A percentile compares a stretch with the other conserved stretches of the same genome.
Evolutionary conservation across 495 filamentous ascomycete genomes (phyloP).

Genomic region (Apiosordaria backusii): DNA sequence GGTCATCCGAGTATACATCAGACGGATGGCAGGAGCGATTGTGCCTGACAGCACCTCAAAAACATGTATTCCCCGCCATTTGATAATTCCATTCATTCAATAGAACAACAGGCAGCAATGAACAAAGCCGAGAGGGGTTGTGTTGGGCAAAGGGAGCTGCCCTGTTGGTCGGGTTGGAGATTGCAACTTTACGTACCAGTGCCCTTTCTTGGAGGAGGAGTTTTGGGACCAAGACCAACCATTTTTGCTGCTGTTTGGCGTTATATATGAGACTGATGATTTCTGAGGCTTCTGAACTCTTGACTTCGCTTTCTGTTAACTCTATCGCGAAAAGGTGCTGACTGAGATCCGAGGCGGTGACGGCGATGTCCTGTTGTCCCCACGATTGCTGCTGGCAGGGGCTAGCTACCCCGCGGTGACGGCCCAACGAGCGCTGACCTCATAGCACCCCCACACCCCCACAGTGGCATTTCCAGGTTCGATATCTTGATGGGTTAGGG

Average conservation of each 20-base stretch:
- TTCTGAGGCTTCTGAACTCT: neutral
- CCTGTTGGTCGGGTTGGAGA: neutral
- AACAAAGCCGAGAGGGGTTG: conserved; percentile 1
- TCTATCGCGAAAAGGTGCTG: neutral
- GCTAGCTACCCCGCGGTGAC: neutral
- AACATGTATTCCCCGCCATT: no score
- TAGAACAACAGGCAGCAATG: neutral
- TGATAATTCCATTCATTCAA: neutral
- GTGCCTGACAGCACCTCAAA: neutral
- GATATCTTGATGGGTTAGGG: neutral
- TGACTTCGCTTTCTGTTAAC: no score
- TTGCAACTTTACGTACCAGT: conserved; percentile 29
- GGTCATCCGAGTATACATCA: neutral
- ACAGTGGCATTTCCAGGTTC: neutral
- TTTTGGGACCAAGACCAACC: conserved; percentile 71
- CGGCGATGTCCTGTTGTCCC: neutral
- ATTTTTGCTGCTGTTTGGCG: conserved; percentile 55
- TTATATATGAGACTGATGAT: no score
- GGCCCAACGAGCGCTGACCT: neutral
- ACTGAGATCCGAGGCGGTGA: neutral
- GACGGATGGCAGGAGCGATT: neutral
- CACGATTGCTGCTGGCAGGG: neutral
- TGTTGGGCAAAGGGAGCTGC: neutral
- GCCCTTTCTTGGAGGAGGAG: conserved; percentile 73
- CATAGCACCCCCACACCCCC: neutral